Base-by-base conservation (phyloP, 108 stramenopile genomes). In the Discostella pseudostelligera region DNA sequence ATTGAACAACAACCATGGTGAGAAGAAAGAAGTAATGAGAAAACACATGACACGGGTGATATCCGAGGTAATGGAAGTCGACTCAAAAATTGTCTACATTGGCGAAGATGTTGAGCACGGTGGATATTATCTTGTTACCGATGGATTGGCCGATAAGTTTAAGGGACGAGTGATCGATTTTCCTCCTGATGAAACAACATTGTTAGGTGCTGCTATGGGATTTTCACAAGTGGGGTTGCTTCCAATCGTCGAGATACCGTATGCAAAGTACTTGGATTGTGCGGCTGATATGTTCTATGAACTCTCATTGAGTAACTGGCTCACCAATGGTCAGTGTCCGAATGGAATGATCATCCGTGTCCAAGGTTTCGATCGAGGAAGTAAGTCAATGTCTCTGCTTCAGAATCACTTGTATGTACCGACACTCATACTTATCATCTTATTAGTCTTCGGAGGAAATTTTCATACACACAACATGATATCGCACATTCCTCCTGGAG, bases 261-360 rank as follows among this genome's bases (percentile, higher is more conserved):
- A 95, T 51, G 87, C 87, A 44, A 95, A 95, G 62, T 95, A 95
- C 62, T 60, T 95, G 24, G 94, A 95, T 70, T 95, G 94, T 69
- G 94, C 84, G 6, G 76, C 72, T 12, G 94, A 95, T 61, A 85
- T 86, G 64, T 95, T 95, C 67, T 80, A 76, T 61, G 94, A 95
- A 65, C 79, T 87, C 53, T 85, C 85, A 46, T 80, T 86, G 4
- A 74, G 73, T 39, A 78, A 92, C 65, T 95, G 94, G 94, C 56
- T 92, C 12, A 62, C 83, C 13, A 72, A 71, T 26, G 79, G 74
- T 3, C 74, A 80, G 50, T 47, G 76, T 32, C 78, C 79, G 25
- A 81, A 82, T 56, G 93, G 93, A 39, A 89, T 91, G 88, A 59
- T 92, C 13, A 72, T 95, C 19, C 80, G 90, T 11, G 54, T 90